These are phyloP conservation scores for Celoporthe dispersa DNA, from an alignment of 2,329 filamentous ascomycete genomes.

Conservation along the genomic window DNA sequence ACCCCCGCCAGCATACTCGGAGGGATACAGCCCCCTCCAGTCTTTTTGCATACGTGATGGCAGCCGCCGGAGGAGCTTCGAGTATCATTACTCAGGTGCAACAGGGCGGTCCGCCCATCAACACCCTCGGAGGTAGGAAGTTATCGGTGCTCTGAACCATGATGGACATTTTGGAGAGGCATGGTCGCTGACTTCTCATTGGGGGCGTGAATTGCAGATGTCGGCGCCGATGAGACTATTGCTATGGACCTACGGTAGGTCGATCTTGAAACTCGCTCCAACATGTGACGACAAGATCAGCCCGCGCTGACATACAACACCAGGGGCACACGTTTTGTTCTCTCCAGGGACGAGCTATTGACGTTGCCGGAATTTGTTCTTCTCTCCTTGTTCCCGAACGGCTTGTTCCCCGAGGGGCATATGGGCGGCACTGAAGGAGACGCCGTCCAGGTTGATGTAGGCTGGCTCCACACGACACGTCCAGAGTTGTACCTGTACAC, in stretches of 20 bases:
- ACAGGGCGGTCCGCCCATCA: constrained; percentile 87
- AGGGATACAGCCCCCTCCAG: constrained; percentile 89
- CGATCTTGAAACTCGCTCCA: not conserved
- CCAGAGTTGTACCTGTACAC: not conserved
- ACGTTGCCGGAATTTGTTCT: constrained; percentile 97
- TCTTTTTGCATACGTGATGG: constrained; percentile 98
- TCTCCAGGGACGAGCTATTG: constrained; percentile 92
- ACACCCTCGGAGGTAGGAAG: constrained; percentile 78
- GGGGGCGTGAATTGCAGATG: constrained; percentile 55
- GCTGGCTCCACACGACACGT: constrained; percentile 28
- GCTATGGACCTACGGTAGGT: constrained; percentile 88
- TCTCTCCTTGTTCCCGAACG: constrained; percentile 96
- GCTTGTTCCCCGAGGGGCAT: constrained; percentile 95
- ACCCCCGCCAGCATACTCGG: constrained; percentile 93
- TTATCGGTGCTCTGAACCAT: not conserved
- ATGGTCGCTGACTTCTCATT: constrained; percentile 32
- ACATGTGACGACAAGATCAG: not conserved
- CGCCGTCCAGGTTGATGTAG: constrained; percentile 93
- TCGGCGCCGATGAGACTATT: constrained; percentile 90
- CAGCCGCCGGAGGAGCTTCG: constrained; percentile 91
- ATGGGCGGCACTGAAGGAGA: constrained; percentile 92
- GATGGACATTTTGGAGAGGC: not conserved
- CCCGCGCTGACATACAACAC: constrained; percentile 14
- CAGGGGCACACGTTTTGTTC: constrained; percentile 90
- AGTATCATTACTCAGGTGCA: constrained; percentile 99